These are phyloP conservation scores for Cerrena zonata DNA, from an alignment of 1,284 basidiomycete species.

Conservation along the genomic window DNA sequence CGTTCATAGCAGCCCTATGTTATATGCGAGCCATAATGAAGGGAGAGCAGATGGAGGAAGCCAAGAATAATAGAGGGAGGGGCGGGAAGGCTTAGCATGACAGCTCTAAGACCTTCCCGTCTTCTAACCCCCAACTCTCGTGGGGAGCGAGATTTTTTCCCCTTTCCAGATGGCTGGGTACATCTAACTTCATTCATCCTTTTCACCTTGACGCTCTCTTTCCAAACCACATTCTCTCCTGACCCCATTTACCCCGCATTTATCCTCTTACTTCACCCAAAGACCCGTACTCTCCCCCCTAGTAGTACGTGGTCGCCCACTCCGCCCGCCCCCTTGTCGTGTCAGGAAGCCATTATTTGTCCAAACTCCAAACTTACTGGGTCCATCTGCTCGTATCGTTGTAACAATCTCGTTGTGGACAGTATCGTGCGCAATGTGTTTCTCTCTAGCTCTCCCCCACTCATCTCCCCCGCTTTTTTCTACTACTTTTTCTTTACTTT, in stretches of 20 bases:
- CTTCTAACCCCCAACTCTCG: slow-evolving; percentile 11
- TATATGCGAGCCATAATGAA: slow-evolving; percentile 58
- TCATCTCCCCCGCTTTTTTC: neutral
- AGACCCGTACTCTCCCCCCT: neutral
- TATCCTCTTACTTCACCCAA: neutral
- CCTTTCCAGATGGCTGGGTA: slow-evolving; percentile 19
- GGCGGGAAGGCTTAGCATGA: slow-evolving; percentile 48
- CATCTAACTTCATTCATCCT: slow-evolving; percentile 17
- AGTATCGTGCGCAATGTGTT: too few species aligned
- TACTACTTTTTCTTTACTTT: too few species aligned
- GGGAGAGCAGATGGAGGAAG: slow-evolving; percentile 63
- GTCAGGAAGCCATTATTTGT: slow-evolving; percentile 13
- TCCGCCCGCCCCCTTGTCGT: slow-evolving; percentile 15
- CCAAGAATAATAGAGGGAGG: slow-evolving; percentile 58
- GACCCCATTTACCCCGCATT: neutral
- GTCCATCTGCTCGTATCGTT: neutral
- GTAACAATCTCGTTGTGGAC: neutral
- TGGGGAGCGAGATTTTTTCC: slow-evolving; percentile 18
- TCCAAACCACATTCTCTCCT: neutral
- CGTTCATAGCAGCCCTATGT: slow-evolving; percentile 58
- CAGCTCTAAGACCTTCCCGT: slow-evolving; percentile 12
- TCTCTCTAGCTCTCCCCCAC: neutral
- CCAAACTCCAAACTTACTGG: neutral
- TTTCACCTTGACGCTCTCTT: neutral
- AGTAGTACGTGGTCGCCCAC: slow-evolving; percentile 12